Base-by-base conservation (phyloP, 2,329 filamentous ascomycete species). In the Penicillium rolfsii region DNA sequence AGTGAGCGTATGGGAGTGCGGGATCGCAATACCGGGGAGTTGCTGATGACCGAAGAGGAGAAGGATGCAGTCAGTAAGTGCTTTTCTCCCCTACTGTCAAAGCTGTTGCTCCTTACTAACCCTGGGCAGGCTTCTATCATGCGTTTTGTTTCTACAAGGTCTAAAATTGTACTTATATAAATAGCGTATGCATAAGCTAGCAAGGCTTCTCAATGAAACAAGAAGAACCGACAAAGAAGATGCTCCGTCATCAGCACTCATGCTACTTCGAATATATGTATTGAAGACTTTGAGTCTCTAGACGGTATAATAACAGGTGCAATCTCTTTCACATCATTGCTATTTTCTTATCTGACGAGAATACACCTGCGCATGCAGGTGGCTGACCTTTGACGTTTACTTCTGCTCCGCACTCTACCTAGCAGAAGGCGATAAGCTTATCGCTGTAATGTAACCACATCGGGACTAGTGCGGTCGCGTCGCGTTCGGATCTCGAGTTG, bases 61-160 rank as follows among this genome's bases (percentile, higher is more conserved):
- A 90, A 96, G 85, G 93, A 98, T 76, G 95, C 95, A 48, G 91
- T 90, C 11, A 87, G 85, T 81, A 70, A 75, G 79, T 77, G 43
- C 49, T 33, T 19, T 38, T 28, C 14, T 49, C 8, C 24, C 0
- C 11, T 3, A 4, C 16, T n/a, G 14, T 6, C 8, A 4, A 33
- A 7, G 5, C 35, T 40, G 38, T 12, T 19, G 8, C 26, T 35
- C 19, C 28, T 5, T 19, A 46, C 68, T 72, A 56, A 74, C 56
- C 12, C 16, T 41, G 16, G 0, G 35, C 41, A 72, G 82, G 82
- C 70, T 96, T 98, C 73, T 98, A 98, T 73, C 86, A 96, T 70
- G 93, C 91, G 1, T 98, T 98, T 73, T 97, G 93, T 80, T 98
- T 98, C 77, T 96, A 97, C 79, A 97, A 97, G 82, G 91, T 96